Conservation (phyloP, 1,284 basidiomycete species). For the Dichomitus squalens region DNA sequence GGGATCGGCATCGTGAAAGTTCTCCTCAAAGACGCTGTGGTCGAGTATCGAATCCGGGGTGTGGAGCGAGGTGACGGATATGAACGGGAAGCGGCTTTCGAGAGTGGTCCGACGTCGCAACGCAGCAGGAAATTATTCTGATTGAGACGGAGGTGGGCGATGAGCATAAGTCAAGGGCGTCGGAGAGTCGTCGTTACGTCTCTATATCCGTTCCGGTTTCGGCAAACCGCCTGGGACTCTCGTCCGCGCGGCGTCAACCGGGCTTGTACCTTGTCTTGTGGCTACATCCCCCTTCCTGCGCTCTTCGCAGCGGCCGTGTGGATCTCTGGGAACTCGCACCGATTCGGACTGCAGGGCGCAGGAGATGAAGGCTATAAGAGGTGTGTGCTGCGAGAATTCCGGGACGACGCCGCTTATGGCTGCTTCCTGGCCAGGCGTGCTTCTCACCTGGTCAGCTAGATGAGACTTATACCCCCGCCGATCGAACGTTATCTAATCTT, state of each 20-base stretch:
- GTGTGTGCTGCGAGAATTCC: conserved; percentile 34
- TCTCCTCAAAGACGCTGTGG: background rate
- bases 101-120: background rate
- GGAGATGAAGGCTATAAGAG: conserved; percentile 68
- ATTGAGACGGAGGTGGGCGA: conserved; percentile 14
- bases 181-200: background rate
- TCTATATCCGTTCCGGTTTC: background rate
- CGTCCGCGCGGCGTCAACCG: background rate
- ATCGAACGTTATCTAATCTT: conserved; percentile 47
- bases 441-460: conserved; percentile 68
- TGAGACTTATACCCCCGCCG: background rate
- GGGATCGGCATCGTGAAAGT: conserved; percentile 31
- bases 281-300: background rate
- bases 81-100: background rate
- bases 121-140: background rate
- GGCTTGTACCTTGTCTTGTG: background rate
- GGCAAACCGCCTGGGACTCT: conserved; percentile 4
- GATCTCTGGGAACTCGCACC: background rate
- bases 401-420: conserved; percentile 3
- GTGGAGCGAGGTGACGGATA: background rate
- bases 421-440: conserved; percentile 49
- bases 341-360: background rate
- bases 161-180: conserved; percentile 14
- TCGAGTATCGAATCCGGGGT: background rate
- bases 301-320: background rate